A percentile compares a stretch with the other conserved stretches of the same genome.
phyloP scores from a whole-genome alignment of 305 asterid genomes.

The Solanum chacoense region DNA sequence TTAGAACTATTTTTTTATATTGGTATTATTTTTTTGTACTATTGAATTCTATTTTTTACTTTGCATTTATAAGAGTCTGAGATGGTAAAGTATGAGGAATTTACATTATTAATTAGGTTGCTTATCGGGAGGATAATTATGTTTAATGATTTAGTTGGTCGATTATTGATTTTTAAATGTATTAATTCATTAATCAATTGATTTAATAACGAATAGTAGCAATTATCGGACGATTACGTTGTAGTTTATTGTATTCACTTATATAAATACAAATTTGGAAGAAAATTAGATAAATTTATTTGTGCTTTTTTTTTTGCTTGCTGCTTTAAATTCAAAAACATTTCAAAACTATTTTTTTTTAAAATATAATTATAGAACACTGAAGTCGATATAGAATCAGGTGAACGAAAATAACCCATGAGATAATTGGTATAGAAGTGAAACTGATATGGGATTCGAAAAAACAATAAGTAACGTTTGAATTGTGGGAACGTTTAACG shows the following conservation, averaged over 20 bases:
- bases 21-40: background rate
- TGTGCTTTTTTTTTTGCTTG: background rate
- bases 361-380: background rate
- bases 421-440: background rate
- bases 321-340: background rate
- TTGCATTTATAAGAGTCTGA: background rate
- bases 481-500: background rate
- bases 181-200: background rate
- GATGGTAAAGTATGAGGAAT: background rate
- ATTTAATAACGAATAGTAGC: background rate
- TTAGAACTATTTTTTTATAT: background rate
- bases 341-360: background rate
- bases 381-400: background rate
- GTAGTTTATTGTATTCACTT: background rate
- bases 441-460: background rate
- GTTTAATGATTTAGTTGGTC: background rate
- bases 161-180: background rate
- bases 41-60: background rate
- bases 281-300: background rate
- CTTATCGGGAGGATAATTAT: background rate
- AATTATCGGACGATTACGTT: background rate
- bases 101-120: background rate
- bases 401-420: background rate
- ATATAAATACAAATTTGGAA: background rate
- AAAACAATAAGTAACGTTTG: background rate